phyloP scores from a whole-genome alignment of 164 flowering plant species.

The Tetrastigma voinierianum region DNA sequence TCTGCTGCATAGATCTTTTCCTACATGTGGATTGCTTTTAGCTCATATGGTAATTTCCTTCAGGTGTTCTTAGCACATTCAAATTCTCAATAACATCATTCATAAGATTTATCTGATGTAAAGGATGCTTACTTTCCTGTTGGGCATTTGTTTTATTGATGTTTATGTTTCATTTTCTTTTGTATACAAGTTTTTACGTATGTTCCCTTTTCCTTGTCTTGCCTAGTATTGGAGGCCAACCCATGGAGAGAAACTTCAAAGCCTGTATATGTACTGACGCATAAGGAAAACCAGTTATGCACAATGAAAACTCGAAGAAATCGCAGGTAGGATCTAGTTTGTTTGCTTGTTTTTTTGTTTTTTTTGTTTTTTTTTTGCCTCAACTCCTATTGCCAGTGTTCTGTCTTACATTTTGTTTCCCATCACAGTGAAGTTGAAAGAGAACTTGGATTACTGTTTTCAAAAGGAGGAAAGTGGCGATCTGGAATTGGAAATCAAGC shows the following conservation, averaged over 20 bases:
- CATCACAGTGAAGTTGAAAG: constrained; percentile 83
- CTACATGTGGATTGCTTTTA: too few species aligned
- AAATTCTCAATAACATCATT: too few species aligned
- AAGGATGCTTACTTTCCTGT: too few species aligned
- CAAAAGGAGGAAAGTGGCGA: constrained; percentile 59
- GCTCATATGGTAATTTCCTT: too few species aligned
- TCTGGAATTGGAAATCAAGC: constrained; percentile 46
- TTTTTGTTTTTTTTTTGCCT: constrained; percentile 1
- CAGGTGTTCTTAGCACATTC: too few species aligned
- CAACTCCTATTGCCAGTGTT: background rate
- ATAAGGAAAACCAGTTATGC: constrained; percentile 80
- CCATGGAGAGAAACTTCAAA: constrained; percentile 91
- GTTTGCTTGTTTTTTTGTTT: background rate
- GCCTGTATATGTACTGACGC: constrained; percentile 92
- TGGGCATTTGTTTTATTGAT: background rate
- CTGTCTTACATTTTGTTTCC: constrained; percentile 2
- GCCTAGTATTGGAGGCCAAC: constrained; percentile 73
- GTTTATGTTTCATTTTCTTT: background rate
- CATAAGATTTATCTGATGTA: too few species aligned
- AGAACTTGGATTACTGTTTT: constrained; percentile 84
- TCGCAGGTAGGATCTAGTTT: constrained; percentile 58
- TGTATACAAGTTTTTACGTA: background rate
- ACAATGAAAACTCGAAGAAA: constrained; percentile 94
- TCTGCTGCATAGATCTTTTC: too few species aligned
- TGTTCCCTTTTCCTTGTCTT: background rate